Evolutionary conservation across 768 basidiomycete species (phyloP).

Genomic region (Strobilomyces echinocephalus): DNA sequence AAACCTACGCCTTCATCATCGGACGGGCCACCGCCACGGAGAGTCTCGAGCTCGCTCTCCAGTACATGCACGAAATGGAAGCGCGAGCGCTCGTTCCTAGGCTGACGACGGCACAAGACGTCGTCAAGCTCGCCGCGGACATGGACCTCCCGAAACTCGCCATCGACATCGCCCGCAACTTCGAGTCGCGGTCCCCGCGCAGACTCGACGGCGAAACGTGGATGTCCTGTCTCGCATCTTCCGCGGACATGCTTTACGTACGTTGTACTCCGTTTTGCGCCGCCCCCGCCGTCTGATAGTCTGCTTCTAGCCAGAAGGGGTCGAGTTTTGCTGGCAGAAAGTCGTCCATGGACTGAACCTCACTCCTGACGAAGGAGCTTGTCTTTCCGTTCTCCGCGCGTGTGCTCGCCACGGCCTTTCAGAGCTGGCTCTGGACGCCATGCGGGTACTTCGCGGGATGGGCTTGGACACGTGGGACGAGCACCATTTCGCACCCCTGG

Average conservation of each 20-base stretch:
- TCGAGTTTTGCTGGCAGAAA: constrained; percentile 56
- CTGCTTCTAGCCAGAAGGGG: constrained; percentile 57
- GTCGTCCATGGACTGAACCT: constrained; percentile 48
- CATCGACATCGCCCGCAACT: constrained; percentile 60
- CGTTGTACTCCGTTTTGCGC: constrained; percentile 27
- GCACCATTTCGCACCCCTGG: constrained; percentile 70
- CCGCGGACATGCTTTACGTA: constrained; percentile 66
- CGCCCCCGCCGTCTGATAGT: neutral
- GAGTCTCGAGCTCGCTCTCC: constrained; percentile 65
- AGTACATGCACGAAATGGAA: constrained; percentile 57
- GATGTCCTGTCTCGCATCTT: constrained; percentile 61
- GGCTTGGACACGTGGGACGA: constrained; percentile 52
- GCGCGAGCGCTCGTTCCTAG: constrained; percentile 45
- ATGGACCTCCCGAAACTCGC: constrained; percentile 61
- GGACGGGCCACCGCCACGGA: constrained; percentile 38
- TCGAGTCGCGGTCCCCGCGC: constrained; percentile 52
- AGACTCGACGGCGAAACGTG: constrained; percentile 53
- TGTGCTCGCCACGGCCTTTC: constrained; percentile 71
- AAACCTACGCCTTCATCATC: constrained; percentile 54
- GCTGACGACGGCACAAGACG: constrained; percentile 42
- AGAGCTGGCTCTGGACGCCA: constrained; percentile 60
- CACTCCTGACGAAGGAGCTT: constrained; percentile 71
- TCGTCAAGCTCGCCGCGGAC: constrained; percentile 52
- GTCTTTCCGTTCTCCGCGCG: constrained; percentile 63
- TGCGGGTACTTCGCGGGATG: constrained; percentile 49